A percentile compares a stretch with the other conserved stretches of the same genome.
Conservation (phyloP, 352 stramenopile genomes). For the Globisporangium cederbergense region DNA sequence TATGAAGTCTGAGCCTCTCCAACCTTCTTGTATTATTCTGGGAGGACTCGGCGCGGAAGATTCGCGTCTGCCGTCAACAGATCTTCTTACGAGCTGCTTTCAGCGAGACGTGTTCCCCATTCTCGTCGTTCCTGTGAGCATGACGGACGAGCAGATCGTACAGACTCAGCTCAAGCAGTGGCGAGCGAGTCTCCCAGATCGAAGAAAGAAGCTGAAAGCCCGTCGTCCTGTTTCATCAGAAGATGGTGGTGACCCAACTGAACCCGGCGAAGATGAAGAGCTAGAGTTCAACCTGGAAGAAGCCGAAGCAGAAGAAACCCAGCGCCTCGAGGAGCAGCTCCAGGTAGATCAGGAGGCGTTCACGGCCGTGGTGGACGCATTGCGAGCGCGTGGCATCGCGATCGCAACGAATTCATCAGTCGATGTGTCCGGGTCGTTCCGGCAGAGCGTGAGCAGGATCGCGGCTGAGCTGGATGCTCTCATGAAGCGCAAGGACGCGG, state of each 20-base stretch:
- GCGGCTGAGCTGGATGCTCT: conserved; percentile 25
- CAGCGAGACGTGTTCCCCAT: conserved; percentile 42
- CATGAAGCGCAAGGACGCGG: conserved; percentile 30
- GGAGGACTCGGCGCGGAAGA: conserved; percentile 17
- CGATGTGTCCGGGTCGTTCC: conserved; percentile 22
- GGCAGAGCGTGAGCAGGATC: conserved; percentile 37
- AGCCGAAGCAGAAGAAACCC: conserved; percentile 36
- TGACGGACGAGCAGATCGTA: conserved; percentile 29
- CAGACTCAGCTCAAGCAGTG: conserved; percentile 31
- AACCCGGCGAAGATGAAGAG: conserved; percentile 19
- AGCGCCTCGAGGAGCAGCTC: conserved; percentile 44
- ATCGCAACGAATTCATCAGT: conserved; percentile 22
- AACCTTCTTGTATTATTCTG: conserved; percentile 6
- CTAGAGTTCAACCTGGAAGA: conserved; percentile 28
- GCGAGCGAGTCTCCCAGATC: conserved; percentile 20
- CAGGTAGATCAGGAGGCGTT: conserved; percentile 37
- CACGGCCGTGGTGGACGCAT: conserved; percentile 25
- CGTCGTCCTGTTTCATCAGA: conserved; percentile 15
- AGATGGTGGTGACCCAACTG: background rate
- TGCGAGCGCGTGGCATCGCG: conserved; percentile 35
- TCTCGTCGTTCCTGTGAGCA: conserved; percentile 40
- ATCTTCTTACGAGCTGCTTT: conserved; percentile 42
- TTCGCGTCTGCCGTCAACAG: conserved; percentile 26
- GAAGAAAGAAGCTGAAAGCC: conserved; percentile 8
- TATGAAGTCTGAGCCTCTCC: background rate